Conservation (phyloP, 2,329 filamentous ascomycete species). For the Fusarium decemcellulare region DNA sequence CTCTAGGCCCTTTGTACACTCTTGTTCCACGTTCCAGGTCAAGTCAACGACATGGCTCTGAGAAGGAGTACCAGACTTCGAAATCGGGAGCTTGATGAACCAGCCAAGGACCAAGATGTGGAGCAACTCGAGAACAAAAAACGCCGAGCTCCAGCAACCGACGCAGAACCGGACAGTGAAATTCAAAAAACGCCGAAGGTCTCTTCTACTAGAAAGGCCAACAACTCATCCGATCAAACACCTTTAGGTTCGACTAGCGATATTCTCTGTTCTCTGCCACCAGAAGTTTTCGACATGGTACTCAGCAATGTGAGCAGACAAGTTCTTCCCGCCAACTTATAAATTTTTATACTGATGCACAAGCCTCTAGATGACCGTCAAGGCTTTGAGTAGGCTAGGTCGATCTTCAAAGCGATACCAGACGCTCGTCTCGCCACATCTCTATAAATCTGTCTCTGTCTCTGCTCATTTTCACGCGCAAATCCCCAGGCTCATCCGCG, state of each 20-base stretch:
- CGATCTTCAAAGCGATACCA: constrained; percentile 38
- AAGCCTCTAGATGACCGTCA: neutral
- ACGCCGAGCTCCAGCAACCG: constrained; percentile 12
- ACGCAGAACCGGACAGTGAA: neutral
- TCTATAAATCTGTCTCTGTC: constrained; percentile 28
- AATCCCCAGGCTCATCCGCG: constrained; percentile 37
- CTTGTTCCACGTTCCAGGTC: too few species aligned
- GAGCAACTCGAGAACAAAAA: constrained; percentile 1
- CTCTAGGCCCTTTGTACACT: too few species aligned
- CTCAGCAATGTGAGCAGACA: constrained; percentile 14
- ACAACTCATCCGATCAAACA: neutral
- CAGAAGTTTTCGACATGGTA: constrained; percentile 35
- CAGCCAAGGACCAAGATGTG: neutral
- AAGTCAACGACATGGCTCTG: too few species aligned
- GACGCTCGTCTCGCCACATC: constrained; percentile 20
- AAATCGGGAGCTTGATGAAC: neutral
- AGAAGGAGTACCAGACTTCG: constrained; percentile 35
- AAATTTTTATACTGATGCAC: neutral
- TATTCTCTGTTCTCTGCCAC: constrained; percentile 16
- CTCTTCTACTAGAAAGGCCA: neutral
- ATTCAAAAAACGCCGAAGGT: neutral
- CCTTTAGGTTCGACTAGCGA: neutral
- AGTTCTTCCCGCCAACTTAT: neutral
- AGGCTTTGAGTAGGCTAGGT: constrained; percentile 17
- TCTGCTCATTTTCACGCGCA: constrained; percentile 21